A percentile compares a stretch with the other conserved stretches of the same genome.
Evolutionary conservation across 2,329 filamentous ascomycete species (phyloP).

Genomic region (Rutstroemia sp.): DNA sequence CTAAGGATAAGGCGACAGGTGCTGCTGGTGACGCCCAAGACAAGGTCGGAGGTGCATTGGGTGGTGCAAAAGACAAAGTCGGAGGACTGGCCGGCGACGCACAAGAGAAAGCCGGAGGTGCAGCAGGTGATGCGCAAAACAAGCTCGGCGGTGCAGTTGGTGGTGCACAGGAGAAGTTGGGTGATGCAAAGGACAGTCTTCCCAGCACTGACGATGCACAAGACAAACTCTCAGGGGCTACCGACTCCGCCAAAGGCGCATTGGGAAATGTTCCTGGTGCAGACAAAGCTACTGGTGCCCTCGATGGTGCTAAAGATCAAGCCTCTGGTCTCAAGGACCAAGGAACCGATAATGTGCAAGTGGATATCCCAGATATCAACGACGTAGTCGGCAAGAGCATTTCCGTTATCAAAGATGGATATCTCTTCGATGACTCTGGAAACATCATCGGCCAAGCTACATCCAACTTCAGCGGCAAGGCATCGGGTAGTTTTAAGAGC

Average conservation of each 20-base stretch:
- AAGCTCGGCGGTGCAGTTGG: background rate
- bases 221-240: background rate
- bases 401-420: constrained; percentile 59
- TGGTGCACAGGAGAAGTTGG: background rate
- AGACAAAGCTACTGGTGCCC: background rate
- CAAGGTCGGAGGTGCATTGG: background rate
- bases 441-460: constrained; percentile 50
- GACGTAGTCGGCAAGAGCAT: constrained; percentile 52
- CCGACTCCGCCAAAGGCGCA: background rate
- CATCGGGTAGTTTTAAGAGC: constrained; percentile 3
- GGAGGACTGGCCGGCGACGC: background rate
- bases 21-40: background rate
- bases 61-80: background rate
- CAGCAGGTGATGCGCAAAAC: background rate
- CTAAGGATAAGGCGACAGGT: background rate
- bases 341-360: background rate
- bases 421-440: constrained; percentile 47
- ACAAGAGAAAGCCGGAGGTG: background rate
- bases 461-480: constrained; percentile 6
- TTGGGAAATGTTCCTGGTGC: background rate
- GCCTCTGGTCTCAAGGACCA: background rate
- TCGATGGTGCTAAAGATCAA: constrained; percentile 1
- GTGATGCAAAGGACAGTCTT: background rate
- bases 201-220: background rate
- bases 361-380: background rate